phyloP scores from a whole-genome alignment of 345 rosid genomes.

The Orychophragmus violaceus region DNA sequence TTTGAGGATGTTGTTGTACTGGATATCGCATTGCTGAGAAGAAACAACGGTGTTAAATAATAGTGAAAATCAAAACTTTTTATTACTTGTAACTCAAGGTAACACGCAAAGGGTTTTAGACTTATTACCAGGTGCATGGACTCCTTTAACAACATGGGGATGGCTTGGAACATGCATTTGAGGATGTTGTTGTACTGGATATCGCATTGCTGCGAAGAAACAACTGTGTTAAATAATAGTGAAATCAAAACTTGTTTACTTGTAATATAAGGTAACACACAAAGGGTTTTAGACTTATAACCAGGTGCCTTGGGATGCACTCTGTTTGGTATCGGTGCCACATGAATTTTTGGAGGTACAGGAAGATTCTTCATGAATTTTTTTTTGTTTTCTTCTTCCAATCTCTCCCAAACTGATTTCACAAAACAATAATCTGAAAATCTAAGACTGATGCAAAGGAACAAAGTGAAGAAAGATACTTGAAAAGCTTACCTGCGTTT shows the following conservation, averaged over 20 bases:
- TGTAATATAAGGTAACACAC: not conserved
- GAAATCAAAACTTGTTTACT: not conserved
- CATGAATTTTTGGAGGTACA: constrained; percentile 66
- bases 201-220: constrained; percentile 52
- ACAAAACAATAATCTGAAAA: too few relatives aligned
- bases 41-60: constrained; percentile 22
- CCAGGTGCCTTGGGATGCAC: constrained; percentile 82
- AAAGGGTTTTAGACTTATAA: constrained; percentile 35
- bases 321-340: constrained; percentile 87
- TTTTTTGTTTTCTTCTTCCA: constrained; percentile 99
- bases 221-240: constrained; percentile 22
- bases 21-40: constrained; percentile 71
- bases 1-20: constrained; percentile 79
- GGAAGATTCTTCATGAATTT: constrained; percentile 82
- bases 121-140: constrained; percentile 85
- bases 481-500: constrained; percentile 34
- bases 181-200: constrained; percentile 89
- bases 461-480: not conserved
- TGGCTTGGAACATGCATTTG: constrained; percentile 67
- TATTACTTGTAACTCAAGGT: not conserved
- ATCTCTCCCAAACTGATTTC: constrained; percentile 89
- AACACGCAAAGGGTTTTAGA: constrained; percentile 20
- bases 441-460: not conserved
- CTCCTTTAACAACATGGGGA: too few relatives aligned
- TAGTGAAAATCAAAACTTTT: not conserved